Base-by-base conservation (phyloP, 164 flowering plant genomes). In the Sextonia rubra region DNA sequence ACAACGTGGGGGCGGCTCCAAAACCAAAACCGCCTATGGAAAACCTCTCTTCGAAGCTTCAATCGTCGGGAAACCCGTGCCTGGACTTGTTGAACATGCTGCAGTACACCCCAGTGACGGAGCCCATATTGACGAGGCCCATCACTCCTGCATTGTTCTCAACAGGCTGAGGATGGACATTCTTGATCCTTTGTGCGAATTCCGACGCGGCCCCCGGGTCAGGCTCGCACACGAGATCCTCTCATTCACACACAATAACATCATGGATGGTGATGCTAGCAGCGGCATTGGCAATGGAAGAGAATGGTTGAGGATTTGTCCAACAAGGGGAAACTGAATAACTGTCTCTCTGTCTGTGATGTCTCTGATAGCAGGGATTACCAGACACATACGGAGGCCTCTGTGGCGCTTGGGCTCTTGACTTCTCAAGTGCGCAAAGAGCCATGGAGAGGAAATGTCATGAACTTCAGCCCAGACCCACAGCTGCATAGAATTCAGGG, bases 1-100 rank as follows among this genome's bases (percentile, higher is more conserved):
- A 17, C 55, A 12, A 49, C 55, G 0, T 12, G 23, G 49, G n/a
- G n/a, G n/a, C n/a, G n/a, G n/a, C n/a, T 52, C 27, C 61, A 12
- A 12, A 8, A 12, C 5, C 4, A 30, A 26, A 75, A 74, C 17
- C 85, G 23, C 60, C 73, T 17, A 87, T 87, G 3, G 86, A 82
- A 64, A 87, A 86, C 71, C 0, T 0, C 27, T 82, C 89, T 1
- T 69, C 85, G 3, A 86, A 88, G 11, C 86, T 71, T 64, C 61
- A 82, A 18, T 60, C 86, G 69, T 67, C 89, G 67, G 85, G 87
- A 9, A 79, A 90, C 70, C 87, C 87, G 0, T 85, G 87, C 68
- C 79, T 87, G 26, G 87, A 89, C 65, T 87, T 89, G 86, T 89
- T 86, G 81, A 91, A 86, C 61, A 76, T 83, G 20, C 86, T 85